Conservation (phyloP, 345 rosid genomes). For the Syzygium oleosum region DNA sequence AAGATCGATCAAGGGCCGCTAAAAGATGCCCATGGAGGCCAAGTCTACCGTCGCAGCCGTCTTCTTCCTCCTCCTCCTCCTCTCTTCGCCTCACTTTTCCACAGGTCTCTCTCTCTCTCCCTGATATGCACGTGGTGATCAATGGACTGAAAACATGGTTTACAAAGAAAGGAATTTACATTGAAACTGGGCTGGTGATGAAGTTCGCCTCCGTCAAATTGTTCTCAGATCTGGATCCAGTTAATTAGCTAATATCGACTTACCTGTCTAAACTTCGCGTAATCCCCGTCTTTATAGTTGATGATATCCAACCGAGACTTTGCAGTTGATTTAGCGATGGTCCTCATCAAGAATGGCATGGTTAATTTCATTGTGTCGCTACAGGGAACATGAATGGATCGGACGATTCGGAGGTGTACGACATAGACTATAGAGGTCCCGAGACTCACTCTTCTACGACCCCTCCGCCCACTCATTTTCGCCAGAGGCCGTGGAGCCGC, state of each 20-base stretch:
- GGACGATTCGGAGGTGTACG: constrained; percentile 2
- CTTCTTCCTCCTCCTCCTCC: constrained; percentile 5
- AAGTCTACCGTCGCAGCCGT: background rate
- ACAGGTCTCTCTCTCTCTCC: background rate
- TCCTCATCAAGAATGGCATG: background rate
- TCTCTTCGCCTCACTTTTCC: constrained; percentile 1
- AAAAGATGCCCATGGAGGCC: background rate
- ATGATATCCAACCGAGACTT: background rate
- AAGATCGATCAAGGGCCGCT: background rate
- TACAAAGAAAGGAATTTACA: background rate
- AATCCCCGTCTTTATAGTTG: background rate
- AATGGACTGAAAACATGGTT: background rate
- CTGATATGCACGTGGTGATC: background rate
- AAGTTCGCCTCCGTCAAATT: background rate
- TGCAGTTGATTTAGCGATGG: background rate
- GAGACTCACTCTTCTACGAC: constrained; percentile 16
- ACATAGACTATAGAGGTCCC: constrained; percentile 21
- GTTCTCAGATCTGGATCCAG: background rate
- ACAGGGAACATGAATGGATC: background rate
- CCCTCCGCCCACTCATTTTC: constrained; percentile 5
- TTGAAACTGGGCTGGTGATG: background rate
- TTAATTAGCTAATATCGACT: background rate
- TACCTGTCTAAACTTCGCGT: background rate
- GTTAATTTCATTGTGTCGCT: background rate
- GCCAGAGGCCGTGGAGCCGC: background rate